Evolutionary conservation across 257 asterid species (phyloP), one percentile per base, ranked within the genome.

Genomic region (Solanum clarkiae): DNA sequence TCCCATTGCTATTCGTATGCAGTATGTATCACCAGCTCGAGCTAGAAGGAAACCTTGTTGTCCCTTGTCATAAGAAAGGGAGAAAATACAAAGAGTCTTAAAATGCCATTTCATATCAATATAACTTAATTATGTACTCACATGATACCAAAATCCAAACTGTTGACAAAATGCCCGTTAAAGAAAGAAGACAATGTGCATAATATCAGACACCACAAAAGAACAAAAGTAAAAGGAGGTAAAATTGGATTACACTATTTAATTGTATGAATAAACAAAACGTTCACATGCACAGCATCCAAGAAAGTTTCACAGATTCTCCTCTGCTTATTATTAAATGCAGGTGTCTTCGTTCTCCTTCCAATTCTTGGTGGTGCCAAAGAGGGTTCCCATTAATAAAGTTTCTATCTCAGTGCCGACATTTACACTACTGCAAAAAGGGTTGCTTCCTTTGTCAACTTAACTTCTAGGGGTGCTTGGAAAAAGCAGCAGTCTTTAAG

Each of bases 281-380:
- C 89, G 91, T 90, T 89, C 90, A 74, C 63, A 72, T 90, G 93
- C 97, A 88, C 98, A 84, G 54, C 84, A 20, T 88, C 94, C 97
- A 81, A 94, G 77, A 92, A 90, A 88, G 91, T 84, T 56, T 82
- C 85, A 82, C 91, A 71, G 91, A 82, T 86, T 87, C 92, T 79
- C 86, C 80, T 85, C 54, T 68, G 54, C 69, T 20, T 5, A 53
- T 20, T 57, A 53, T 32, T 29, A 65, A 85, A 40, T 66, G 80
- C 79, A 80, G 66, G 49, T 29, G 49, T 79, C 42, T 53, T 53
- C 83, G 17, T 79, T 53, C 66, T 79, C 29, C 22, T 36, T 79
- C 87, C 66, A 47, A 53, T 32, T 49, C 80, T 77, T 44, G 70
- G 32, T 60, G 74, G 68, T 85, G 87, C 80, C 17, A 32, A 29